phyloP scores from a whole-genome alignment of 306 rosid species.

The Trifolium repens region DNA sequence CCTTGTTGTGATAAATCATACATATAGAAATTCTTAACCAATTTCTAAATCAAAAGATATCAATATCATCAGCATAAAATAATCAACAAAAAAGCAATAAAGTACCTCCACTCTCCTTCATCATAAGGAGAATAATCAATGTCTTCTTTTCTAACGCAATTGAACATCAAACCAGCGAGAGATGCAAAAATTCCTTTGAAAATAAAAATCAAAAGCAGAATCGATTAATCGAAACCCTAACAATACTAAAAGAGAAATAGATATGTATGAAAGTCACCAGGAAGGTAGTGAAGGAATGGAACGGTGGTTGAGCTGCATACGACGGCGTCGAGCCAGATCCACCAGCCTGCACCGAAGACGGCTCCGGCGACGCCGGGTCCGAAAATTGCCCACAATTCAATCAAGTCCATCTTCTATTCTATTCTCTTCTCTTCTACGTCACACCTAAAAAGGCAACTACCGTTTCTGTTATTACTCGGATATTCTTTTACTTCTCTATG shows the following conservation, averaged over 20 bases:
- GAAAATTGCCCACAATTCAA: slow-evolving; percentile 91
- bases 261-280: slow-evolving; percentile 52
- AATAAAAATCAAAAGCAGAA: slow-evolving; percentile 32
- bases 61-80: not conserved
- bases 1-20: not conserved
- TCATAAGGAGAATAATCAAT: slow-evolving; percentile 97
- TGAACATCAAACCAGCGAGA: slow-evolving; percentile 95
- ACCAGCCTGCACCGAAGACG: slow-evolving; percentile 94
- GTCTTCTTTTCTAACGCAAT: slow-evolving; percentile 94
- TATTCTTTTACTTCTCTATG: not conserved
- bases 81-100: slow-evolving; percentile 2
- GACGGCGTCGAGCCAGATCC: slow-evolving; percentile 99
- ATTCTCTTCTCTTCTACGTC: not conserved
- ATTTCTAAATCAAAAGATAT: not conserved
- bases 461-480: not conserved
- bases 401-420: slow-evolving; percentile 59
- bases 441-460: not conserved
- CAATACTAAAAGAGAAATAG: not conserved
- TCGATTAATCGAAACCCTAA: slow-evolving; percentile 56
- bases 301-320: slow-evolving; percentile 84
- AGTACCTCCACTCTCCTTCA: slow-evolving; percentile 97
- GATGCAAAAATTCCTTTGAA: slow-evolving; percentile 86
- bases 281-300: slow-evolving; percentile 90
- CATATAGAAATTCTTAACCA: not conserved
- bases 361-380: slow-evolving; percentile 97